Evolutionary conservation across 345 rosid species (phyloP).

Genomic region (Erysimum cheiranthoides): DNA sequence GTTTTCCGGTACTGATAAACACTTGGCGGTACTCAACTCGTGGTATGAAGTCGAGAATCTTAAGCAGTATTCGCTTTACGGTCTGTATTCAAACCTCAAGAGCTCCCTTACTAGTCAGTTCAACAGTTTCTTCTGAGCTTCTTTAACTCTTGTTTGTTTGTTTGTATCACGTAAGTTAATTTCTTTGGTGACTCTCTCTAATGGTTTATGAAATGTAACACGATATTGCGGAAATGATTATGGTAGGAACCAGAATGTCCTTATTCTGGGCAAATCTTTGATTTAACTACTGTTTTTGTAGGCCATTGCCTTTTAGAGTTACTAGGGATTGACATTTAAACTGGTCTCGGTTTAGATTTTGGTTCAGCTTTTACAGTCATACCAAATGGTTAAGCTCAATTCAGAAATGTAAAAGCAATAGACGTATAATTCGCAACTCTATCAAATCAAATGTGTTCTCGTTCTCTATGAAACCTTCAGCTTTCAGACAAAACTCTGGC

Average conservation of each 20-base stretch:
- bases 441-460: constrained; percentile 18
- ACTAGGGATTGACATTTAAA: too few relatives aligned
- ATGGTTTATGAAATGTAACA: constrained; percentile 5
- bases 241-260: neutral
- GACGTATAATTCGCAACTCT: neutral
- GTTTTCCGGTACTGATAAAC: constrained; percentile 92
- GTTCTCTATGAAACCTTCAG: constrained; percentile 5
- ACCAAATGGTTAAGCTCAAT: neutral
- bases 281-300: neutral
- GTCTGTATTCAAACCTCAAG: constrained; percentile 74
- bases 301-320: too few relatives aligned
- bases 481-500: constrained; percentile 37
- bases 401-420: constrained; percentile 15
- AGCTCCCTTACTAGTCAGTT: constrained; percentile 75
- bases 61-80: constrained; percentile 80
- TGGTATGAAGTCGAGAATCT: constrained; percentile 92
- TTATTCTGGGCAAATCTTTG: constrained; percentile 14
- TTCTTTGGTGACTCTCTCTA: constrained; percentile 7
- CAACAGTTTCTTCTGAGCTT: constrained; percentile 56
- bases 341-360: neutral
- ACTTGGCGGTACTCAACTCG: constrained; percentile 72
- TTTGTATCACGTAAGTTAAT: constrained; percentile 15
- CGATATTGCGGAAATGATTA: neutral
- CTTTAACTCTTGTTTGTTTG: constrained; percentile 17
- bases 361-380: too few relatives aligned